These are phyloP conservation scores for Mycena crocata DNA, from an alignment of 768 basidiomycete genomes.

Conservation along the genomic window DNA sequence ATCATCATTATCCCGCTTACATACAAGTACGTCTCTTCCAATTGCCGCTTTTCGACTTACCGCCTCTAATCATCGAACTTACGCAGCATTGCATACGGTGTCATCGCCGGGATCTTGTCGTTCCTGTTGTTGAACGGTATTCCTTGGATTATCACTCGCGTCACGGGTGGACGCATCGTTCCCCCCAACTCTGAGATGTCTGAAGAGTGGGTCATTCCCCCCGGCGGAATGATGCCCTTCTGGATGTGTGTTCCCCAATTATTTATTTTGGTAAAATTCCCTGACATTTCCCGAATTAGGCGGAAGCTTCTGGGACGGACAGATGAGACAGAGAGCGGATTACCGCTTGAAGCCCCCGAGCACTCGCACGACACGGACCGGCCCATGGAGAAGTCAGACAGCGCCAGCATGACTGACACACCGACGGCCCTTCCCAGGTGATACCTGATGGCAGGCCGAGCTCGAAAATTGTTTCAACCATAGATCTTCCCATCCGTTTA, in stretches of 20 bases:
- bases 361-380: constrained; percentile 5
- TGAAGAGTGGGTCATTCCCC: constrained; percentile 79
- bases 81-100: constrained; percentile 86
- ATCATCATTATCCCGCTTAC: constrained; percentile 83
- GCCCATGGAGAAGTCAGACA: constrained; percentile 31
- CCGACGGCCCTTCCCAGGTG: too few species aligned
- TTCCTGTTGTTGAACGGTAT: constrained; percentile 80
- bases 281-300: neutral
- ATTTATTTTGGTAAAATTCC: neutral
- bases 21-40: constrained; percentile 69
- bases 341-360: constrained; percentile 25
- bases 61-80: constrained; percentile 13
- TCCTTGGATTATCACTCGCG: constrained; percentile 66
- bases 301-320: constrained; percentile 15
- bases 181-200: constrained; percentile 73
- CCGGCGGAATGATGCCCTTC: constrained; percentile 72
- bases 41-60: neutral
- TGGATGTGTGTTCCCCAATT: constrained; percentile 67
- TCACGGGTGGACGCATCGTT: constrained; percentile 66
- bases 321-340: constrained; percentile 4
- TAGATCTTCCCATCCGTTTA: too few species aligned
- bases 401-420: constrained; percentile 16
- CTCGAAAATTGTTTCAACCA: too few species aligned
- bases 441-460: too few species aligned
- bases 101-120: constrained; percentile 81